Percentiles rank a stretch among this genome's conserved stretches.
phyloP scores from a whole-genome alignment of 2,329 filamentous ascomycete species.

The Claviceps arundinis region DNA sequence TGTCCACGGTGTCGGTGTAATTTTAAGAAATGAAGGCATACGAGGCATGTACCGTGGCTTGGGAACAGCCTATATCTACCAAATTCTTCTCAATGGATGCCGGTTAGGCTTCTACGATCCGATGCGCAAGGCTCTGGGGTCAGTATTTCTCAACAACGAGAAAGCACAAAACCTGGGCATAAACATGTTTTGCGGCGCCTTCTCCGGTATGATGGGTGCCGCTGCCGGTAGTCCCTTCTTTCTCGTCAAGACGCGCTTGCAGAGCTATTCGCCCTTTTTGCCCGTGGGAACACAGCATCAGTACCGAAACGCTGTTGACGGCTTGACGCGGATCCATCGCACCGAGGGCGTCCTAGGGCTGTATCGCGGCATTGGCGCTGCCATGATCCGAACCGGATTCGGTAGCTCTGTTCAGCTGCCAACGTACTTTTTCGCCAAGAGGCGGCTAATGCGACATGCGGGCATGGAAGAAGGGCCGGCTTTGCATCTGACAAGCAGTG shows the following conservation, averaged over 20 bases:
- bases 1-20: conserved; percentile 80
- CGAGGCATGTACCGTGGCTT: conserved; percentile 78
- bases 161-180: conserved; percentile 73
- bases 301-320: conserved; percentile 77
- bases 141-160: conserved; percentile 55
- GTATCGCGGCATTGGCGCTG: conserved; percentile 81
- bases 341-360: conserved; percentile 67
- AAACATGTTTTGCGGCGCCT: conserved; percentile 87
- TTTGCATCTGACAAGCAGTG: conserved; percentile 78
- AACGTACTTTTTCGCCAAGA: conserved; percentile 96
- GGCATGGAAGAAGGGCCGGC: conserved; percentile 85
- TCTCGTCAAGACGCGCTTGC: conserved; percentile 89
- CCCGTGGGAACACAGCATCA: conserved; percentile 95
- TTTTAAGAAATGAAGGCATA: conserved; percentile 79
- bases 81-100: conserved; percentile 91
- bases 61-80: conserved; percentile 88
- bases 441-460: conserved; percentile 65
- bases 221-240: conserved; percentile 94
- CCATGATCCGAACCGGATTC: conserved; percentile 92
- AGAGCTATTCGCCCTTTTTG: conserved; percentile 83
- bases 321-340: conserved; percentile 64
- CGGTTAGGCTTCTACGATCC: conserved; percentile 97
- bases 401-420: conserved; percentile 92
- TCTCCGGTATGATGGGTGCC: conserved; percentile 80
- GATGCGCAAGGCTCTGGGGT: conserved; percentile 59